Base-by-base conservation (phyloP, 2,329 filamentous ascomycete species). In the Fusarium verticillioides region DNA sequence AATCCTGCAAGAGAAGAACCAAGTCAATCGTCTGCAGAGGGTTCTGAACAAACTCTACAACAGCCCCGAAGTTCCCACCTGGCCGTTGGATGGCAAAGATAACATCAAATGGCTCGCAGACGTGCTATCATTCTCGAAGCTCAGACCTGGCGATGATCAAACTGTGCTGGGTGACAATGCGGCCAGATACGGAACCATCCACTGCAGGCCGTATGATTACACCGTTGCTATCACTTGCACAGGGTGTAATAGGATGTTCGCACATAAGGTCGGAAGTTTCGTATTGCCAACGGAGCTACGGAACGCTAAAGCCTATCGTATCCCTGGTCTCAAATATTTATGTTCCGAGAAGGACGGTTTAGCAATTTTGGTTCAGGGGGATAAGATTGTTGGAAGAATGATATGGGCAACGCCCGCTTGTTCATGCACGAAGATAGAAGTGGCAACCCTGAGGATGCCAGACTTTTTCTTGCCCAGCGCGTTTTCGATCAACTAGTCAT, bases 381-480 rank as follows among this genome's bases (percentile, higher is more conserved):
- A 19, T 13, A 36, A 26, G 4, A 19, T 36, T 4, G 47, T 36
- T 63, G 43, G 56, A 7, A 39, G 61, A 4, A 50, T 64, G 57
- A 21, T 52, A 21, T 64, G 44, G 56, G 56, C 61, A 1, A 50
- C 18, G 1, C 56, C 61, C 0, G 61, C 37, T 1, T 61, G 57
- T 19, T 4, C 10, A 4, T 64, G 56, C 34, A 18, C 37, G 16
- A 62, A 1, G 5, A 62, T 15, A 26, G 37, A n/a, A 1, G 32
- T 7, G 1, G 9, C 62, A 5, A 62, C 9, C 4, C 7, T 58
- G 12, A 26, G 21, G 13, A 30, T 64, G 26, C 44, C 61, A 2
- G 44, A 64, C 4, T 9, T 64, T n/a, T 61, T 44, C 21, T n/a
- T 57, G 2, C 39, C 53, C 8, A 57, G n/a, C 6, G 28, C 53